A percentile compares a stretch with the other conserved stretches of the same genome.
phyloP scores from a whole-genome alignment of 441 rosid genomes.

The Brassica balearica region DNA sequence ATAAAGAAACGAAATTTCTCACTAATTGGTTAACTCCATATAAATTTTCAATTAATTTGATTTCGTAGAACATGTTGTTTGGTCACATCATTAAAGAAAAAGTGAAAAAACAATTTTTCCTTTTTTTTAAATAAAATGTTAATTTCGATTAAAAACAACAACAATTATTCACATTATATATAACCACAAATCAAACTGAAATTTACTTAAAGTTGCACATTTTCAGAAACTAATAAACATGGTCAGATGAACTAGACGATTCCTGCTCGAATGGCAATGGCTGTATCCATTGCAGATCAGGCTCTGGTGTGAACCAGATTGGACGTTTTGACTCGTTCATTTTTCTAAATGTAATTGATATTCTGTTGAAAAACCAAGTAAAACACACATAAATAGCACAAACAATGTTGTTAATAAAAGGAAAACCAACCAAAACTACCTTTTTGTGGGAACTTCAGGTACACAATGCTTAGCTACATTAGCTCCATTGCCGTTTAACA shows the following conservation, averaged over 20 bases:
- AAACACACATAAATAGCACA: background rate
- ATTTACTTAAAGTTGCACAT: background rate
- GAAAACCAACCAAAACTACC: conserved; percentile 32
- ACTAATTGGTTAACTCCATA: no score
- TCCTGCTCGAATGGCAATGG: conserved; percentile 21
- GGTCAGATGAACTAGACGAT: background rate
- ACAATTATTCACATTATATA: background rate
- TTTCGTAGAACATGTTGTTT: background rate
- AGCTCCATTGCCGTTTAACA: conserved; percentile 65
- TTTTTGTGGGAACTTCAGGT: conserved; percentile 57
- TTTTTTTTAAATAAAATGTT: no score
- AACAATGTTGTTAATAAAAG: background rate
- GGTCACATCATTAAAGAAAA: background rate
- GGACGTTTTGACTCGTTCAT: conserved; percentile 63
- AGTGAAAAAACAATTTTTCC: background rate
- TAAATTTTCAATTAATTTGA: background rate
- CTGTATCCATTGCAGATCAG: conserved; percentile 46
- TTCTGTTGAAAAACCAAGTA: conserved; percentile 39
- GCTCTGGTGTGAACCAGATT: conserved; percentile 47
- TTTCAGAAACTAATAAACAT: background rate
- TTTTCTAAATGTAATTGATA: conserved; percentile 62
- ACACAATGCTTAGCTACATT: conserved; percentile 65
- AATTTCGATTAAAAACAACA: no score
- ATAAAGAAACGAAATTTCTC: background rate
- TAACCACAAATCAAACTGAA: background rate